Percentiles rank a stretch among this genome's conserved stretches.
phyloP scores from a whole-genome alignment of 306 rosid genomes.

The Hippophae tibetana region DNA sequence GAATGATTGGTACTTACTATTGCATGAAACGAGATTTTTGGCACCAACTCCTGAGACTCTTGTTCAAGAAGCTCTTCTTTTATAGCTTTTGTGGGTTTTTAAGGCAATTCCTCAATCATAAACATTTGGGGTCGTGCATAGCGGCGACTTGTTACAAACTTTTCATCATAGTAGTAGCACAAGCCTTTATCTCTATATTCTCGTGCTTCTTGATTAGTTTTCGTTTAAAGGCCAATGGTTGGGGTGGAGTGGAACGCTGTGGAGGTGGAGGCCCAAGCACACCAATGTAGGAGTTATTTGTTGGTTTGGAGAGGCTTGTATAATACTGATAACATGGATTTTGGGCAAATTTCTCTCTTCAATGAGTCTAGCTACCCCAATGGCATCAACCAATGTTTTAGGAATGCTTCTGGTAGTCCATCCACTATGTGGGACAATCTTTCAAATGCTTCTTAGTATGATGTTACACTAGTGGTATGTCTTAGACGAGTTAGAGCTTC shows the following conservation, averaged over 20 bases:
- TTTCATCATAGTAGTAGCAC: too few species aligned
- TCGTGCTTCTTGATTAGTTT: not conserved
- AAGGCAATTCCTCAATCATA: not conserved
- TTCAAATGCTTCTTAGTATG: too few species aligned
- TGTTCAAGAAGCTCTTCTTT: not conserved
- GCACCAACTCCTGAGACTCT: too few species aligned
- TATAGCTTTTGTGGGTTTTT: not conserved
- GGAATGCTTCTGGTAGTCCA: not conserved
- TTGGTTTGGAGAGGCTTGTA: not conserved
- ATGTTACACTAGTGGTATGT: too few species aligned
- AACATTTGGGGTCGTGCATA: not conserved
- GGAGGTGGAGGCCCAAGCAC: not conserved
- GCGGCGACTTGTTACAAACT: not conserved
- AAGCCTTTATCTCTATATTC: too few species aligned
- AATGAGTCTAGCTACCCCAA: too few species aligned
- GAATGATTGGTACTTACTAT: too few species aligned
- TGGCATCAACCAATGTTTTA: not conserved
- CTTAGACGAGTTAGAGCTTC: too few species aligned
- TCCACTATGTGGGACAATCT: not conserved
- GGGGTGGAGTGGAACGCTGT: not conserved
- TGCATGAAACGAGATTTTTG: too few species aligned
- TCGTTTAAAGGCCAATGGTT: too few species aligned
- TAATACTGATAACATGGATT: too few species aligned
- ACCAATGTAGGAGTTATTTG: not conserved
- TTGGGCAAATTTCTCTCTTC: too few species aligned